Base-by-base conservation (phyloP, 257 asterid species). In the Handroanthus guayacan region DNA sequence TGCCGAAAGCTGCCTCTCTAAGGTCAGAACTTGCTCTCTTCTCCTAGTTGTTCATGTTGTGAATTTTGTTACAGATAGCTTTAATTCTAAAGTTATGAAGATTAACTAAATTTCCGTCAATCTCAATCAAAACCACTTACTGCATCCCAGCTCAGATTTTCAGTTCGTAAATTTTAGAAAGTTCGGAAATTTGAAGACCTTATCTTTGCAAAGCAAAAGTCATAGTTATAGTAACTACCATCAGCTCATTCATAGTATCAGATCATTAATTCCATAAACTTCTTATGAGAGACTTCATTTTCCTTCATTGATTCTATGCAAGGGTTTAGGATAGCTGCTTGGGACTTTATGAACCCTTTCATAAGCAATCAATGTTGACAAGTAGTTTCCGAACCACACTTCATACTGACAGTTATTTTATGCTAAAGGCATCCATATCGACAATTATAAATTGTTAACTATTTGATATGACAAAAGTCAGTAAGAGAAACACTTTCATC, bases 401-500 rank as follows among this genome's bases (percentile, higher is more conserved):
- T n/a, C n/a, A 62, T 38, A 36, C 43, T 45, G 78, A 79, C 16
- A 72, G 25, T 18, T 52, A 55, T 18, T 66, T n/a, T 14, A 20
- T 62, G 60, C 48, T 52, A 51, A 50, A 36, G 62, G 64, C 5
- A 17, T 79, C 61, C 45, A 18, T 9, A 72, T 76, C 9, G 43
- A 77, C 56, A 83, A 74, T 75, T 50, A 70, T 36, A 69, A 47
- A 60, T 55, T 61, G 55, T 75, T 51, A 56, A 75, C 60, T 72
- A 43, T 25, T 54, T 61, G 62, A 67, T 51, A 47, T 56, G 54
- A 63, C 64, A 71, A 65, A 60, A 78, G 74, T 67, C 51, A 65
- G 3, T 61, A 37, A 64, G 43, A 44, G 11, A 20, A 43, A 50
- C 39, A 50, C 14, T 34, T 20, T 18, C 67, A 55, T 67, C 50